Base-by-base conservation (phyloP, 352 stramenopile species). In the Phytophthora pistaciae region DNA sequence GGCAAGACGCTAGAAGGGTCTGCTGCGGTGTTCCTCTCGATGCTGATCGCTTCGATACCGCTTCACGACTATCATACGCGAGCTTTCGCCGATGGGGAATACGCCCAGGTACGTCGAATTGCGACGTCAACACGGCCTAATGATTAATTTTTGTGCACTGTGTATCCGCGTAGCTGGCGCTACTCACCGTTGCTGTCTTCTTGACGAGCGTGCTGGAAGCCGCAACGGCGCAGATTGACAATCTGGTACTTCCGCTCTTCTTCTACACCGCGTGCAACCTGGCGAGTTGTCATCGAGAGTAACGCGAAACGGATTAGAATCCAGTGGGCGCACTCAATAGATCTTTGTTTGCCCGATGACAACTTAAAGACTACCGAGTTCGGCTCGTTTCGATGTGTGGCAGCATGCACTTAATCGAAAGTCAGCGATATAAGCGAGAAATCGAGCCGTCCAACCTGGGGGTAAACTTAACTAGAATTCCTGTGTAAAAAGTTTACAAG, bases 211-310 rank as follows among this genome's bases (percentile, higher is more conserved):
- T 88, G 5, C 74, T 92, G 9, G 87, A 94, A 29, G 85, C 80
- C 0, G 72, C 80, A 9, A 92, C 87, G 16, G 67, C 79, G 8
- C 87, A 92, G 60, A 94, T 94, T 61, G 87, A 94, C 68, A 94
- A 94, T 66, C 70, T 92, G 40, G 84, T 92, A 29, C 71, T 94
- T 2, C 85, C 87, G 27, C 77, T 94, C 13, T 88, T 85, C 68
- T 83, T 91, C 23, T 88, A 81, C 52, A 74, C 63, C 1, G 29
- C 79, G 20, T 79, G 72, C 69, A 90, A 87, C 40, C 61, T 91
- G 10, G 71, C 84, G 3, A 38, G 63, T n/a, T 88, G 78, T 33
- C 66, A 85, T 56, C 25, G 52, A 25, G 2, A 38, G 5, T 74
- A 44, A 60, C 16, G 66, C 23, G 92, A n/a, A 64, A 90, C 42